Percentiles rank a stretch among this genome's conserved stretches.
These are phyloP conservation scores for Scenedesmus sp. DNA, from an alignment of 163 green algal genomes.

Conservation along the genomic window DNA sequence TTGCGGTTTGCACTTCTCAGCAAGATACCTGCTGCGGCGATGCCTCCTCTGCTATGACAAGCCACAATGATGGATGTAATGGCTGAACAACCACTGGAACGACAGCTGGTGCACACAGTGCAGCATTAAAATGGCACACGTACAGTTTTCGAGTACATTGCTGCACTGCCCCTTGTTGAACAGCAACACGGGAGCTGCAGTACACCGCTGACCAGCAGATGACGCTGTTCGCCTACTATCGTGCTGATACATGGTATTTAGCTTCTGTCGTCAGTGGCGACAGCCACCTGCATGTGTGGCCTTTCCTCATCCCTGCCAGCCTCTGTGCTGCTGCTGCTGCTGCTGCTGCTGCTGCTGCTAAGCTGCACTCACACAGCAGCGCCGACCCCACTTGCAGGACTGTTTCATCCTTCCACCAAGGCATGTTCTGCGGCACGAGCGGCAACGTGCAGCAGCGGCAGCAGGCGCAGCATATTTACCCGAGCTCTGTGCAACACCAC, in stretches of 20 bases:
- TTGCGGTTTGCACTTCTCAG: background rate
- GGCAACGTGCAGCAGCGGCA: background rate
- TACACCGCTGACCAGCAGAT: too few species aligned
- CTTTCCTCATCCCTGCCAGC: too few species aligned
- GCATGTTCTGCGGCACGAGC: background rate
- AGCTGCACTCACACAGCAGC: slow-evolving; percentile 16
- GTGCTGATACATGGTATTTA: too few species aligned
- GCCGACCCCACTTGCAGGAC: slow-evolving; percentile 19
- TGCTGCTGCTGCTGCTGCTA: background rate
- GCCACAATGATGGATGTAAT: too few species aligned
- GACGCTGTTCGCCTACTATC: too few species aligned
- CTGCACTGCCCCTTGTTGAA: too few species aligned
- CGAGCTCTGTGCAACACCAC: too few species aligned
- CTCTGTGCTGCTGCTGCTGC: background rate
- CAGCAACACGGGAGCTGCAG: too few species aligned
- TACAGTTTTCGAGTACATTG: background rate
- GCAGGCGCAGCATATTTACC: too few species aligned
- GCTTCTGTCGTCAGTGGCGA: too few species aligned
- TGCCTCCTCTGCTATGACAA: background rate
- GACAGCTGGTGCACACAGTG: background rate
- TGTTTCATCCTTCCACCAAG: slow-evolving; percentile 16
- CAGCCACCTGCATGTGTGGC: too few species aligned
- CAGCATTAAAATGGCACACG: background rate
- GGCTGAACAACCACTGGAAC: background rate
- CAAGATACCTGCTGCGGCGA: background rate